Evolutionary conservation across 208 protist genomes (phyloP).

Genomic region (Leishmania tropica): DNA sequence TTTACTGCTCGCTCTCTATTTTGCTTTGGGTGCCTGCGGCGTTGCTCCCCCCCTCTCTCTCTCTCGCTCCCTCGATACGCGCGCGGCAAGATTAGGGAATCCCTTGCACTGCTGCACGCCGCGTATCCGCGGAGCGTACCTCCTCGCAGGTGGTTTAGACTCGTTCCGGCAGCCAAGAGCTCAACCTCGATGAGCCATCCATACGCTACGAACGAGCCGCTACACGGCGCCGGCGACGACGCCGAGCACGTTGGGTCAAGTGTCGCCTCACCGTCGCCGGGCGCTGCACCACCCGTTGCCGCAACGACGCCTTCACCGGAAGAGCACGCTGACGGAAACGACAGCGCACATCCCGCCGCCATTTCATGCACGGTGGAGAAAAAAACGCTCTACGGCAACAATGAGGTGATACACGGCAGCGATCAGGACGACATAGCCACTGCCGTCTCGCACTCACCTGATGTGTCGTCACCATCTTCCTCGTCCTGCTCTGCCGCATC

Average conservation of each 20-base stretch:
- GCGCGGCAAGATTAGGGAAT: too few species aligned
- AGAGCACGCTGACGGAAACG: not conserved
- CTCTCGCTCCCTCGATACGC: too few species aligned
- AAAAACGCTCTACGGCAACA: not conserved
- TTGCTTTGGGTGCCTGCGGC: too few species aligned
- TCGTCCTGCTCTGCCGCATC: not conserved
- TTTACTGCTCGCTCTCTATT: too few species aligned
- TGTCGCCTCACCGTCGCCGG: not conserved
- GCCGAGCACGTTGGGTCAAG: not conserved
- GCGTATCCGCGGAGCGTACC: not conserved
- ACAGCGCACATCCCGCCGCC: not conserved
- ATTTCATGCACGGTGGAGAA: not conserved
- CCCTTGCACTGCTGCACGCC: too few species aligned
- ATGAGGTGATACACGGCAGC: not conserved
- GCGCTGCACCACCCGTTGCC: not conserved
- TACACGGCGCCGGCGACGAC: not conserved
- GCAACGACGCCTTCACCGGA: not conserved
- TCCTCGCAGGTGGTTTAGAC: not conserved
- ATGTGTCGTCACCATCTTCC: conserved; percentile 10
- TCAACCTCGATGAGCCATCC: conserved; percentile 3
- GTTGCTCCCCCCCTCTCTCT: too few species aligned
- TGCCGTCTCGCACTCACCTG: conserved; percentile 12
- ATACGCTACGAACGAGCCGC: conserved; percentile 2
- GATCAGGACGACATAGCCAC: not conserved
- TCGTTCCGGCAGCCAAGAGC: not conserved